Evolutionary conservation across 306 rosid species (phyloP).

Genomic region (Sicyos baderoa): DNA sequence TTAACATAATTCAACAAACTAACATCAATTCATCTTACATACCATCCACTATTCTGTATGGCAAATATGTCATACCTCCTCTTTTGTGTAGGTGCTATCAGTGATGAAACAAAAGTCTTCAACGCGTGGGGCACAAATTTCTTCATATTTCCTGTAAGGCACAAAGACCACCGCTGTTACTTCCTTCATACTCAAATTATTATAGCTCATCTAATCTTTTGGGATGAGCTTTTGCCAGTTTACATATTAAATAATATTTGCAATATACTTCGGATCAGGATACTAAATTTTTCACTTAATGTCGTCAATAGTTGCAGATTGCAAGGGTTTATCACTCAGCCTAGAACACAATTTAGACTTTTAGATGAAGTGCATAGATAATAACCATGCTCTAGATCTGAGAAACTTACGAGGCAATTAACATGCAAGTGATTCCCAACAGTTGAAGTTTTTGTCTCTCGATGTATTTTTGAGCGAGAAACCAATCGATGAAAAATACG

Average conservation of each 20-base stretch:
- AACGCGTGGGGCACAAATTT: slow-evolving; percentile 48
- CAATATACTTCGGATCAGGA: background rate
- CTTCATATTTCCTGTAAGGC: slow-evolving; percentile 51
- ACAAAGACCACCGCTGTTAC: slow-evolving; percentile 18
- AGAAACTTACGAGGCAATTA: slow-evolving; percentile 78
- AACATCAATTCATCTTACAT: background rate
- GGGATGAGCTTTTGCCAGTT: background rate
- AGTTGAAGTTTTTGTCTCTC: slow-evolving; percentile 75
- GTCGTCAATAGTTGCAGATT: background rate
- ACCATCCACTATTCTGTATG: background rate
- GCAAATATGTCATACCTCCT: slow-evolving; percentile 37
- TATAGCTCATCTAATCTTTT: background rate
- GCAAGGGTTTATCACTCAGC: background rate
- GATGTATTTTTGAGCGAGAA: slow-evolving; percentile 59
- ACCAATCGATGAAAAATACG: slow-evolving; percentile 71
- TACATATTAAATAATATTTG: background rate
- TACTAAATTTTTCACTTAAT: background rate
- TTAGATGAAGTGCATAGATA: slow-evolving; percentile 15
- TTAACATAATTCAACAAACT: background rate
- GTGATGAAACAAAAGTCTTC: slow-evolving; percentile 63
- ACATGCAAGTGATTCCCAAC: slow-evolving; percentile 91
- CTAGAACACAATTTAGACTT: slow-evolving; percentile 11
- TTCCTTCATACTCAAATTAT: slow-evolving; percentile 1
- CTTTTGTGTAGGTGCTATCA: slow-evolving; percentile 49
- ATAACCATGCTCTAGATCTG: slow-evolving; percentile 20